Evolutionary conservation across 116 monocot genomes (phyloP).

Genomic region (Dioscorea cayenensis): DNA sequence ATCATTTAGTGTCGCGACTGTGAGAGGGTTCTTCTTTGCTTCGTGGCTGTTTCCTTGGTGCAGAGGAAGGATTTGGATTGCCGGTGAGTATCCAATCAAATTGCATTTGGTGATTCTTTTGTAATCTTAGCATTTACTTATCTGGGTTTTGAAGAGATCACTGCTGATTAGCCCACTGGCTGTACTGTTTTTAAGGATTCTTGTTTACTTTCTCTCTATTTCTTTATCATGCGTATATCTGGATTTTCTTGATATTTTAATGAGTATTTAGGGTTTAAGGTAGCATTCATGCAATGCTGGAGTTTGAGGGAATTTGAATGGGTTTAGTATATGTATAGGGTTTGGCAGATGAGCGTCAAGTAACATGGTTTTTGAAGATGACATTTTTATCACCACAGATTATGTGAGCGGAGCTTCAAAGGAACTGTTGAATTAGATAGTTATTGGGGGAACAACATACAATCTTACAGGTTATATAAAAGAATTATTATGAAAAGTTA

Average conservation of each 20-base stretch:
- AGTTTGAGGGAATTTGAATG: not conserved
- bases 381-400: not conserved
- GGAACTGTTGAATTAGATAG: no score
- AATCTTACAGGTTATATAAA: no score
- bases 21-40: not conserved
- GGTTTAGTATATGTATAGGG: not conserved
- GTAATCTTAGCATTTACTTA: not conserved
- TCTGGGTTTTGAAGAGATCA: not conserved
- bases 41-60: not conserved
- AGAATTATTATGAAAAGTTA: no score
- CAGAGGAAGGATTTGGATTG: not conserved
- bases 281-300: not conserved
- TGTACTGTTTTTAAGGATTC: not conserved
- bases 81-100: not conserved
- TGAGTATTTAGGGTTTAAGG: not conserved
- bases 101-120: not conserved
- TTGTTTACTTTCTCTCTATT: not conserved
- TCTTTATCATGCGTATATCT: not conserved
- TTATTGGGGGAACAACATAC: no score
- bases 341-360: not conserved
- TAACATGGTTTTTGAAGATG: not conserved
- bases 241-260: not conserved
- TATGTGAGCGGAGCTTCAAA: no score
- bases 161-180: not conserved
- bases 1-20: not conserved